These are phyloP conservation scores for Hylodesmum podocarpum DNA, from an alignment of 306 rosid genomes.

Conservation along the genomic window DNA sequence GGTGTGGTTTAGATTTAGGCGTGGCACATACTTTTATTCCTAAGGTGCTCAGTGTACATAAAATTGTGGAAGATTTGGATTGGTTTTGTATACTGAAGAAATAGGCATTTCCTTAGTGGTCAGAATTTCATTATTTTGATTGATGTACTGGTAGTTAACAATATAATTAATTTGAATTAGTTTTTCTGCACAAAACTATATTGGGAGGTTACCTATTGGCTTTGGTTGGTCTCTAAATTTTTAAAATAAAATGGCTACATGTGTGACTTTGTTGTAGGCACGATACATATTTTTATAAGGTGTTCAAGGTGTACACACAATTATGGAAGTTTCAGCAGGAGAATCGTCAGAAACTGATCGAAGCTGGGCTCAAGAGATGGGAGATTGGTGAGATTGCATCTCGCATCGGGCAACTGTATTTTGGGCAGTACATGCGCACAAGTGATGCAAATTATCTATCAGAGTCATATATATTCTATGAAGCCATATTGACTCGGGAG, in stretches of 20 bases:
- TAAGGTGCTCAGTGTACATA: neutral
- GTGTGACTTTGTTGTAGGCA: conserved; percentile 49
- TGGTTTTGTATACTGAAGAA: neutral
- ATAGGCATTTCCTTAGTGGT: neutral
- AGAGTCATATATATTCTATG: conserved; percentile 84
- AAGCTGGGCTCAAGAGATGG: conserved; percentile 79
- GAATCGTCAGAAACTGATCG: conserved; percentile 86
- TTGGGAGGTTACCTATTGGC: neutral
- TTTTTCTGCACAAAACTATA: neutral
- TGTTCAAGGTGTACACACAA: conserved; percentile 89
- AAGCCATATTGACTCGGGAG: conserved; percentile 84
- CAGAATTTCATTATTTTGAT: neutral
- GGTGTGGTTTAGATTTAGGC: neutral
- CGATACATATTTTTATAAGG: conserved; percentile 84
- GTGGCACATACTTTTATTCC: neutral
- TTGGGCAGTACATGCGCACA: conserved; percentile 91
- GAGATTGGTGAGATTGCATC: conserved; percentile 97
- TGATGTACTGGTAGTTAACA: neutral
- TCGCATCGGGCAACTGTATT: conserved; percentile 84
- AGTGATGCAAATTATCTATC: conserved; percentile 82
- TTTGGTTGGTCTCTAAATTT: neutral
- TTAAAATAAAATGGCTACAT: neutral
- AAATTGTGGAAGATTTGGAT: neutral
- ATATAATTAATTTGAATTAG: neutral
- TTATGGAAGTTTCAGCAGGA: conserved; percentile 96